Base-by-base conservation (phyloP, 2,329 filamentous ascomycete species). In the Claviceps spartinae region DNA sequence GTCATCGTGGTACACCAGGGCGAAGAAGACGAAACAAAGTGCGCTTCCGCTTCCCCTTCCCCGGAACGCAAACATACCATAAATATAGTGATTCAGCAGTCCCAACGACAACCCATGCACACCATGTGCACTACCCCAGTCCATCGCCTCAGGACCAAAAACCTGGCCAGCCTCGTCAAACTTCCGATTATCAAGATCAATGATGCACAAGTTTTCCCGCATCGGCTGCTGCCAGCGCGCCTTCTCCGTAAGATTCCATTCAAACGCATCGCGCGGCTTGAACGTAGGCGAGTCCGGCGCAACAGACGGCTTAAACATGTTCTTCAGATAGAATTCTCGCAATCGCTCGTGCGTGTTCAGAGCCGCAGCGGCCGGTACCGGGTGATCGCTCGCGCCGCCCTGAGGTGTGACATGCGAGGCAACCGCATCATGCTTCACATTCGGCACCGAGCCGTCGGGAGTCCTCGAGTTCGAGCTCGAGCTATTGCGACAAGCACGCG, bases 71-170 rank as follows among this genome's bases (percentile, higher is more conserved):
- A 38, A 42, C 62, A 43, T 57, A 70, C 68, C 63, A 55, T 72
- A 73, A 5, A 72, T 60, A 62, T 69, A 73, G 60, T 73, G 71
- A 57, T 71, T 71, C 20, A 73, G 58, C 26, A 72, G 60, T 48
- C 71, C 71, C 5, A 67, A 58, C 26, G 71, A 71, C 9, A 69
- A 58, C 36, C 67, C 65, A 48, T 67, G 65, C 14, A 72, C 56
- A 44, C 61, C 56, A 1, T 56, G 47, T 13, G 61, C 53, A 18
- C 65, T 56, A 30, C 66, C 60, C 68, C 69, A 72, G 52, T 57
- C 62, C 62, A 72, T 70, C 45, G 59, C 47, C 0, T 58, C 47
- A 1, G 62, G 56, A 5, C 63, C 62, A 48, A 70, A 73, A 43
- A 71, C 60, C 56, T 67, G 60, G 34, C 66, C 65, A 3, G 64